phyloP scores from a whole-genome alignment of 140 eudicot species.

The Anethum foeniculum region DNA sequence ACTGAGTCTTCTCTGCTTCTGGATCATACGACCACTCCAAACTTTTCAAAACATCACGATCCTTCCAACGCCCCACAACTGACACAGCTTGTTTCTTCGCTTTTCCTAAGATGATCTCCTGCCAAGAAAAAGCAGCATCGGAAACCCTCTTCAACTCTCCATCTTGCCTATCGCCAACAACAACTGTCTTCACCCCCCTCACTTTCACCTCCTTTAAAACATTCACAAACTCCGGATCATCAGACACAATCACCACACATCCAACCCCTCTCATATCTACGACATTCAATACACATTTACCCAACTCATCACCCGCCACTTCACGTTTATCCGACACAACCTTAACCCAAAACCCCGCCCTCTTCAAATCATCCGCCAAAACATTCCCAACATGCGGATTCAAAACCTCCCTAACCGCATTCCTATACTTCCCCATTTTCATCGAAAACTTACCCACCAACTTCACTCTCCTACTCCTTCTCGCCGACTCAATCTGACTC shows the following conservation, averaged over 20 bases:
- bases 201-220: conserved; percentile 62
- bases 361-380: conserved; percentile 64
- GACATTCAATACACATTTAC: conserved; percentile 62
- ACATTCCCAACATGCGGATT: conserved; percentile 74
- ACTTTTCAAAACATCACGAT: conserved; percentile 50
- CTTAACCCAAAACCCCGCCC: conserved; percentile 82
- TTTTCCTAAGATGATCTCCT: conserved; percentile 71
- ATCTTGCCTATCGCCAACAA: conserved; percentile 64
- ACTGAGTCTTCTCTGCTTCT: background rate
- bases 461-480: conserved; percentile 62
- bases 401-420: conserved; percentile 62
- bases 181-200: conserved; percentile 82
- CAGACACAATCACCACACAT: conserved; percentile 75
- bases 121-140: conserved; percentile 78
- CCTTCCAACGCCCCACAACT: conserved; percentile 80
- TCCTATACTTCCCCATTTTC: conserved; percentile 77
- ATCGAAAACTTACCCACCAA: conserved; percentile 55
- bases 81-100: conserved; percentile 59
- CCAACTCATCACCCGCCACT: conserved; percentile 57
- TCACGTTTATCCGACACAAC: conserved; percentile 61
- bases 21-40: conserved; percentile 69
- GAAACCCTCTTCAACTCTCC: conserved; percentile 66
- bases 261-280: conserved; percentile 51
- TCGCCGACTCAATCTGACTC: conserved; percentile 62
- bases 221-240: conserved; percentile 71